Conservation (phyloP, 1,139 yeast genomes). For the Lodderomyces pseudojiufengensis region DNA sequence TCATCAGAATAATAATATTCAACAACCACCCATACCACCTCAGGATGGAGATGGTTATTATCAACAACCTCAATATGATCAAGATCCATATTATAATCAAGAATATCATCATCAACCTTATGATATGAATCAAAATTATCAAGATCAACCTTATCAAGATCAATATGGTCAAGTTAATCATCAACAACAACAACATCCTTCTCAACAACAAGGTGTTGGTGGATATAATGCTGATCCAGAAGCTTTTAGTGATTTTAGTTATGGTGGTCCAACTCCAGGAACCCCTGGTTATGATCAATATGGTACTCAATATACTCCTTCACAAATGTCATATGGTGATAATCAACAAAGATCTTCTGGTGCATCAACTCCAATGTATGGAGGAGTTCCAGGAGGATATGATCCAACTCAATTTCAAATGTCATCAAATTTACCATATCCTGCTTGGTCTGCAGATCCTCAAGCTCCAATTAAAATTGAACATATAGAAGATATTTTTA, state of each 20-base stretch:
- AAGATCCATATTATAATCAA: conserved; percentile 45
- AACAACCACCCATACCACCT: too few species aligned
- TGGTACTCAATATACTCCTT: conserved; percentile 76
- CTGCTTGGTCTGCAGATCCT: conserved; percentile 93
- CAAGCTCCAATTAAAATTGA: conserved; percentile 77
- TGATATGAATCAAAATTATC: conserved; percentile 31
- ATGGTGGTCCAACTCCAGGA: conserved; percentile 71
- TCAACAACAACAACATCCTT: neutral
- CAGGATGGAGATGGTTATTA: conserved; percentile 37
- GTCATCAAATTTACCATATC: conserved; percentile 74
- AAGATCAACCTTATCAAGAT: conserved; percentile 37
- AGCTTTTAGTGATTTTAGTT: conserved; percentile 74
- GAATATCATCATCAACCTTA: conserved; percentile 51
- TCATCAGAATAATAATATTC: too few species aligned
- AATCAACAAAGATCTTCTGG: conserved; percentile 80
- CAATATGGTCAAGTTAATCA: conserved; percentile 17
- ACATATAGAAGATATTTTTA: conserved; percentile 88
- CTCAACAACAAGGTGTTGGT: conserved; percentile 40
- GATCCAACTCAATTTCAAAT: conserved; percentile 65
- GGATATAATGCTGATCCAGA: conserved; percentile 61
- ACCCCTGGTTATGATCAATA: conserved; percentile 68
- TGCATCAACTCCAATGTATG: conserved; percentile 93
- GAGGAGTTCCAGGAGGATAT: conserved; percentile 55
- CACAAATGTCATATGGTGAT: conserved; percentile 80
- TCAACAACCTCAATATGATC: conserved; percentile 43